Base-by-base conservation (phyloP, 106 monocot genomes). In the Chionographis japonica region DNA sequence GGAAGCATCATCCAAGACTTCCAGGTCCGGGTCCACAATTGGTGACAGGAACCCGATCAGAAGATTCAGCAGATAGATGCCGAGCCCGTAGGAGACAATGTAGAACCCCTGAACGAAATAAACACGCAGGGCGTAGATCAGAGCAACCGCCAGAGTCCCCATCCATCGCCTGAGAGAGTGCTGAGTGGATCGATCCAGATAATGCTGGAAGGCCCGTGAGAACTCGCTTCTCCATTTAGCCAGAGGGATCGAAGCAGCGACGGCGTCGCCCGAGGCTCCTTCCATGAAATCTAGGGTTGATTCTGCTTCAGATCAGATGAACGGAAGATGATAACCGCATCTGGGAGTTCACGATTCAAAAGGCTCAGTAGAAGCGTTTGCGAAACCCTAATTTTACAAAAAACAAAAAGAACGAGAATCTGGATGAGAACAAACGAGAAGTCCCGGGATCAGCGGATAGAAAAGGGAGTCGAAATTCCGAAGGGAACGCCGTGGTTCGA, bases 21-120 rank as follows among this genome's bases (percentile, higher is more conserved):
- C 82, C 58, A 85, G 42, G 70, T 92, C 92, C 37, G 92, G 92
- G 73, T 92, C 88, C 40, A 88, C 92, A 78, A 85, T 83, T 20
- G 88, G 92, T 15, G 92, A 92, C 39, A 92, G 75, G 52, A 92
- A 92, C 16, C 92, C 92, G 14, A 92, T 92, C 72, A 84, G 65
- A 16, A 84, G 66, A 77, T 84, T 84, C 43, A 84, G 50, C 57
- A 84, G 58, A 60, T 71, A 92, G 75, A 92, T 88, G 52, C 88
- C 88, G 12, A 91, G 70, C 0, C 88, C 91, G 59, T 91, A 91
- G 39, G 85, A 85, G 3, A 91, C 82, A 36, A 91, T 70, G 67
- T 88, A 91, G 60, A 91, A 91, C 15, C 91, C 91, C 72, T 91
- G 88, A 18, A 85, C 62, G 17, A 82, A 68, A 64, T 91, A 91